These are phyloP conservation scores for Neurospora intermedia DNA, from an alignment of 495 filamentous ascomycete genomes.

Conservation along the genomic window DNA sequence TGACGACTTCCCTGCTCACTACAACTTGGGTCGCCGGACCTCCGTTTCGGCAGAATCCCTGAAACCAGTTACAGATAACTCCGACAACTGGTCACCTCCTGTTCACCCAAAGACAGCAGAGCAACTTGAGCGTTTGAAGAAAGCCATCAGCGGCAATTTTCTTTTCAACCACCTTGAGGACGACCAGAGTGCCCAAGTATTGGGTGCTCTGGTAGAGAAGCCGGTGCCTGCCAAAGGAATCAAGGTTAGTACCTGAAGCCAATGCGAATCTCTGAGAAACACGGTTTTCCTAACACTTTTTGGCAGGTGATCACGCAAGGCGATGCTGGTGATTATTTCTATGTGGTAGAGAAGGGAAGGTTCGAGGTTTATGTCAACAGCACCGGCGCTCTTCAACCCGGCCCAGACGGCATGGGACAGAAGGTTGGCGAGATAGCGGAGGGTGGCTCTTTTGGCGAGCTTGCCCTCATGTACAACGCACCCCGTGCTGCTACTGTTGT, in stretches of 20 bases:
- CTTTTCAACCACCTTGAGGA: conserved; percentile 92
- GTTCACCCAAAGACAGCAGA: conserved; percentile 71
- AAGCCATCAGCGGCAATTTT: conserved; percentile 81
- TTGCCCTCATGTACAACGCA: conserved; percentile 97
- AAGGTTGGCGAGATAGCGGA: conserved; percentile 75
- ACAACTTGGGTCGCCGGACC: conserved; percentile 84
- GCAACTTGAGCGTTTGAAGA: conserved; percentile 66
- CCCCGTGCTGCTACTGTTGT: conserved; percentile 94
- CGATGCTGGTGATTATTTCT: conserved; percentile 94
- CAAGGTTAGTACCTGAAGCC: conserved; percentile 40
- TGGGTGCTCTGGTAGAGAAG: conserved; percentile 89
- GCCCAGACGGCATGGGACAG: conserved; percentile 71
- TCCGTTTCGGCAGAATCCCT: conserved; percentile 96
- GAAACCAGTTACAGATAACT: conserved; percentile 70
- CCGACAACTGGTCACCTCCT: conserved; percentile 86
- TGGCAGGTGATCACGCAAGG: conserved; percentile 80
- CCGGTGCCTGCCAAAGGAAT: conserved; percentile 90
- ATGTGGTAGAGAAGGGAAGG: conserved; percentile 81
- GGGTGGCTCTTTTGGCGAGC: conserved; percentile 93
- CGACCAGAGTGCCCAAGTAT: conserved; percentile 74
- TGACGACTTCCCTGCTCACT: conserved; percentile 81
- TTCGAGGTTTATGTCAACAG: conserved; percentile 90
- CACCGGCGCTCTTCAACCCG: conserved; percentile 68
- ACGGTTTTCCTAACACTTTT: conserved; percentile 4
- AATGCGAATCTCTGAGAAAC: background rate